These are phyloP conservation scores for Alnus glutinosa DNA, from an alignment of 306 rosid genomes.

Conservation along the genomic window DNA sequence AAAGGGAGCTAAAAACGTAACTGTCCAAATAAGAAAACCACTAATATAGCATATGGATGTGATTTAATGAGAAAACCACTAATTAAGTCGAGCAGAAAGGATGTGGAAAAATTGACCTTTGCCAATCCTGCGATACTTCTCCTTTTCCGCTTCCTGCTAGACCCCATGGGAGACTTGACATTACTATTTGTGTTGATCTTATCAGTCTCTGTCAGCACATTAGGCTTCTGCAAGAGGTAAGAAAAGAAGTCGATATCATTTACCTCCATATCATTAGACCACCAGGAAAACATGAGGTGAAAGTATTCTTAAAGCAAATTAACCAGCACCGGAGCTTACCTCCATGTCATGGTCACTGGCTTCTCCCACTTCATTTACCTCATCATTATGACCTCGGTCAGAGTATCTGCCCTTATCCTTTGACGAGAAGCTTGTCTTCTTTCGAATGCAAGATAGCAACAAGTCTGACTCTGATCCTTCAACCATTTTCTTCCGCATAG, in stretches of 20 bases:
- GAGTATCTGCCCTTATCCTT: conserved; percentile 55
- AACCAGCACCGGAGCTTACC: conserved; percentile 36
- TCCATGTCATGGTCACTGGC: conserved; percentile 45
- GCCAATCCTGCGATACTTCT: conserved; percentile 61
- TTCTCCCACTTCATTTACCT: conserved; percentile 45
- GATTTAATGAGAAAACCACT: background rate
- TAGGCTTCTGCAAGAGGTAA: conserved; percentile 55
- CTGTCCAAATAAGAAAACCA: too few relatives aligned
- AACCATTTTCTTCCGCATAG: conserved; percentile 44
- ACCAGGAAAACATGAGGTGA: background rate
- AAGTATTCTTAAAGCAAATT: background rate
- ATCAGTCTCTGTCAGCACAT: conserved; percentile 38
- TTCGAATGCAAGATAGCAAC: conserved; percentile 45
- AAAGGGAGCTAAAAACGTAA: too few relatives aligned
- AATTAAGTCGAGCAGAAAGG: conserved; percentile 4
- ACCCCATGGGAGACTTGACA: conserved; percentile 46
- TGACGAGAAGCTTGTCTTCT: conserved; percentile 33
- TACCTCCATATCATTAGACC: background rate
- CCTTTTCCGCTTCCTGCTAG: conserved; percentile 65
- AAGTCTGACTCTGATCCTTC: conserved; percentile 51
- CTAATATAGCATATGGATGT: background rate
- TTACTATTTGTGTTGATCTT: conserved; percentile 41
- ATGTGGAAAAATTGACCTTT: conserved; percentile 53
- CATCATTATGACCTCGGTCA: conserved; percentile 40
- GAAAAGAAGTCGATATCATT: conserved; percentile 25